These are phyloP conservation scores for Colletotrichum spaethianum DNA, from an alignment of 2,329 filamentous ascomycete genomes.

Conservation along the genomic window DNA sequence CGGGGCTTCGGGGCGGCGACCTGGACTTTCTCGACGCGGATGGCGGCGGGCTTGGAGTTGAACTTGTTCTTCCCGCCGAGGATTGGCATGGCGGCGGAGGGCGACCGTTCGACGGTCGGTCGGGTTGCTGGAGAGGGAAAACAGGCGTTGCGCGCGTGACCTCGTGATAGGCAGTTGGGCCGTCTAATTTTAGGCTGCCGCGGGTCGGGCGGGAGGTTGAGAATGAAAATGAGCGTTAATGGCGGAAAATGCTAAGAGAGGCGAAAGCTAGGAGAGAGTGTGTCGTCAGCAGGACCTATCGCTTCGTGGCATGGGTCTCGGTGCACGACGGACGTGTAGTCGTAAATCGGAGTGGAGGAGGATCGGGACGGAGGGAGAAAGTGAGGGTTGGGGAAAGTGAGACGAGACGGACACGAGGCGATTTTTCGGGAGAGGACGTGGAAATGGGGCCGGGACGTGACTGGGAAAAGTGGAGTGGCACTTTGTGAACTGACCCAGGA, in stretches of 20 bases:
- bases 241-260: background rate
- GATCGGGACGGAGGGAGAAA: conserved; percentile 31
- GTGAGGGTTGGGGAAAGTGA: conserved; percentile 26
- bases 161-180: background rate
- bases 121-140: background rate
- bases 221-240: conserved; percentile 7
- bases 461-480: conserved; percentile 24
- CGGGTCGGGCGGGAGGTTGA: background rate
- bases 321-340: conserved; percentile 9
- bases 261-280: background rate
- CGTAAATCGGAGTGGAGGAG: conserved; percentile 6
- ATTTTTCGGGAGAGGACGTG: conserved; percentile 39
- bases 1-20: conserved; percentile 56
- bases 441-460: conserved; percentile 35
- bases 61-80: conserved; percentile 64
- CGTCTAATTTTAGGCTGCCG: conserved; percentile 11
- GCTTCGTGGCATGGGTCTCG: conserved; percentile 4
- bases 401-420: conserved; percentile 40
- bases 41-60: conserved; percentile 64
- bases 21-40: conserved; percentile 67
- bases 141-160: conserved; percentile 23
- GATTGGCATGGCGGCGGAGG: conserved; percentile 47
- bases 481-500: conserved; percentile 26
- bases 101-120: background rate
- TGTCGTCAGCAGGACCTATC: background rate